Conservation (phyloP, 768 basidiomycete species). For the Cubamyces sp. region DNA sequence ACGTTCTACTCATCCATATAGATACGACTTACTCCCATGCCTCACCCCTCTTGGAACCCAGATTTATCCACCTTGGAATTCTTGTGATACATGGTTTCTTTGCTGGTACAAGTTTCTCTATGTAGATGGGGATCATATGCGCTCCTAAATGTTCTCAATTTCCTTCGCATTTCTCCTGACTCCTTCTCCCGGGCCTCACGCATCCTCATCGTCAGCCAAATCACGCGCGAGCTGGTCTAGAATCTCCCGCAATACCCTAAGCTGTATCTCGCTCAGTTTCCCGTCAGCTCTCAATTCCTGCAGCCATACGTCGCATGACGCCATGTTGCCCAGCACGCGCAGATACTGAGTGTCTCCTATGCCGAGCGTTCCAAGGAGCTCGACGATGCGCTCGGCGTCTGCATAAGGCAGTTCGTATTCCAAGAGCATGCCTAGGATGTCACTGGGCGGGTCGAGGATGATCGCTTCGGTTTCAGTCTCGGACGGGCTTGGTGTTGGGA, state of each 20-base stretch:
- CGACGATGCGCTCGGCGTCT: conserved; percentile 12
- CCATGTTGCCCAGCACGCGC: conserved; percentile 5
- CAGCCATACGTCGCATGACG: conserved; percentile 11
- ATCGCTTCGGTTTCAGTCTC: not conserved
- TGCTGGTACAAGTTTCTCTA: too few species aligned
- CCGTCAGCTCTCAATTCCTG: conserved; percentile 4
- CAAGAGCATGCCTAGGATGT: not conserved
- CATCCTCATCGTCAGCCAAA: too few species aligned
- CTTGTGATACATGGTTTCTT: too few species aligned
- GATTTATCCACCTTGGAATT: too few species aligned
- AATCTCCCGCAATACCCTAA: conserved; percentile 9
- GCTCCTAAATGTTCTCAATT: too few species aligned
- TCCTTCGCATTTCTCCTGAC: not conserved
- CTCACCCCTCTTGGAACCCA: too few species aligned
- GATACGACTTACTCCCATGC: too few species aligned
- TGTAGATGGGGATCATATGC: too few species aligned
- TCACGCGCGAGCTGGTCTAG: not conserved
- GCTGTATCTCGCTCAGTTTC: conserved; percentile 5
- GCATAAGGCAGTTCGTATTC: not conserved
- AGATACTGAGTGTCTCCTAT: not conserved
- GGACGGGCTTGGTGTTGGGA: not conserved
- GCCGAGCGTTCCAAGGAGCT: conserved; percentile 7
- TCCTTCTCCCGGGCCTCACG: too few species aligned
- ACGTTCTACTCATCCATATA: too few species aligned
- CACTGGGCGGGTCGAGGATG: not conserved